Base-by-base conservation (phyloP, 257 asterid species). In the Salvia rosmarinus region DNA sequence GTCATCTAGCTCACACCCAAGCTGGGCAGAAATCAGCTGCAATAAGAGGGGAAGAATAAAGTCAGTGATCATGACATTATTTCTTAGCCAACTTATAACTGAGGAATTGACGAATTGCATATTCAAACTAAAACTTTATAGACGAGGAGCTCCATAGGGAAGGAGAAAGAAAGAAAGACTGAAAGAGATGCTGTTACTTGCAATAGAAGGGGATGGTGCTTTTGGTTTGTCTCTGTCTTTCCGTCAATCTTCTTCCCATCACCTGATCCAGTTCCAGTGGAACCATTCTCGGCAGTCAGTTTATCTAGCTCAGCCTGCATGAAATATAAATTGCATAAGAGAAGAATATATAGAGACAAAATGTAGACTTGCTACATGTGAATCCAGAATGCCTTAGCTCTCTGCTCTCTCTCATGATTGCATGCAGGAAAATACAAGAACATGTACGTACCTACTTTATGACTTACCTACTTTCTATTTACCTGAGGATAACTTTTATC, bases 191-290 rank as follows among this genome's bases (percentile, higher is more conserved):
- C 30, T 25, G 30, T 40, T 47, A 89, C 97, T 92, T 88, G 93
- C 86, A 95, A 77, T 78, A 95, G 94, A 78, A 88, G 87, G 71
- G 96, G 71, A 82, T 95, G 99, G 66, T 95, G 99, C 62, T 80
- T 87, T 58, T 78, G 76, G 56, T 42, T 74, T 35, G 82, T 51
- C 57, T 56, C 76, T 47, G 75, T 75, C 43, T 20, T 76, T 63
- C 69, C 86, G 70, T 64, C 77, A 34, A 68, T 39, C 77, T 82
- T 83, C 75, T 73, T 83, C 54, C 40, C 81, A 39, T 75, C 87
- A 58, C 72, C 70, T 64, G 83, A 64, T 65, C 62, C 89, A 82
- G 62, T 64, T 69, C 80, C 88, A 50, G 43, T 75, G 43, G 81
- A 79, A 73, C 81, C 89, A 59, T 85, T 87, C 47, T 71, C 79